phyloP scores from a whole-genome alignment of 768 basidiomycete genomes.

The Lepiota venenata region DNA sequence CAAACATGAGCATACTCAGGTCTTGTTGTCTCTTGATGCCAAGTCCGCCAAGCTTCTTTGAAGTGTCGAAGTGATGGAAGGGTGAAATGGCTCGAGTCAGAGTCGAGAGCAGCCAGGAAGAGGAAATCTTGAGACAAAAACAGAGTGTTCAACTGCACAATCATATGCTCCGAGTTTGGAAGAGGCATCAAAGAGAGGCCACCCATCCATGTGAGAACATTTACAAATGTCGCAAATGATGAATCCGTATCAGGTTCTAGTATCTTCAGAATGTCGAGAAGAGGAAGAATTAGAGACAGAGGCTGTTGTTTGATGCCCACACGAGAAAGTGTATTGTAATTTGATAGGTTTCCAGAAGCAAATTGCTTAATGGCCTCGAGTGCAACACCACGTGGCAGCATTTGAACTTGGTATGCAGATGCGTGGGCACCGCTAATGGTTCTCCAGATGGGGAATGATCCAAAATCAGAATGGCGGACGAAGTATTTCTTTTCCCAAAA shows the following conservation, averaged over 20 bases:
- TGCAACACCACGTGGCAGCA: conserved; percentile 5
- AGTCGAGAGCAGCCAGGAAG: conserved; percentile 33
- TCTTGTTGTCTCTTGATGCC: conserved; percentile 28
- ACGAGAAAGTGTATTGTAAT: background rate
- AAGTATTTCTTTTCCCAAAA: background rate
- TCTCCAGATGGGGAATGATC: conserved; percentile 3
- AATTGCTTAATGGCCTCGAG: conserved; percentile 3
- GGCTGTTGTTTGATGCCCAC: conserved; percentile 3
- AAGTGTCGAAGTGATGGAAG: conserved; percentile 24
- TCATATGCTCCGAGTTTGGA: conserved; percentile 26
- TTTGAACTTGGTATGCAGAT: conserved; percentile 1
- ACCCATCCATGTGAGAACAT: background rate
- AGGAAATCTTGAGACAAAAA: conserved; percentile 30
- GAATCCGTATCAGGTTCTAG: conserved; percentile 15
- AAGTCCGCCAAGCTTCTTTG: conserved; percentile 23
- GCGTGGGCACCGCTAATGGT: background rate
- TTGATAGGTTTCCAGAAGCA: background rate
- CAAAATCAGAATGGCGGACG: background rate
- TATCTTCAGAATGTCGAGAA: conserved; percentile 8
- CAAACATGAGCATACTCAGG: conserved; percentile 32
- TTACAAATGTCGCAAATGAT: conserved; percentile 6
- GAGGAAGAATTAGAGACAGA: background rate
- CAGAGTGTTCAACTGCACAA: conserved; percentile 24
- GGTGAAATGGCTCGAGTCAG: conserved; percentile 28
- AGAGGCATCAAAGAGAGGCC: conserved; percentile 18